Evolutionary conservation across 2,329 filamentous ascomycete genomes (phyloP).

Genomic region (Penicillium oxalicum): DNA sequence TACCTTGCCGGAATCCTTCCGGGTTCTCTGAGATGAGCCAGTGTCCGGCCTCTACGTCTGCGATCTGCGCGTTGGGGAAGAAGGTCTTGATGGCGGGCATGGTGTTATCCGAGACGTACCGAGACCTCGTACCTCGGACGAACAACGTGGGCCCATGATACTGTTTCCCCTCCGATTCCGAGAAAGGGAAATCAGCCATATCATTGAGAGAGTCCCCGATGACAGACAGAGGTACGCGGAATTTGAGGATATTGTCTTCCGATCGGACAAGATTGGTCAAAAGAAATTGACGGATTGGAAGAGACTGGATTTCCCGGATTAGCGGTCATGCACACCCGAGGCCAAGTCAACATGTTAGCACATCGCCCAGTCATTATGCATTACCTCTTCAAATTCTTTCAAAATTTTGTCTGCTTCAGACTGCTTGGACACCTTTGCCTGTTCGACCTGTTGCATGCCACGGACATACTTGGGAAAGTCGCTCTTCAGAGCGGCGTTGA

Average conservation of each 20-base stretch:
- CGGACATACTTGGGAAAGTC: slow-evolving; percentile 75
- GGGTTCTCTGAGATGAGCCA: slow-evolving; percentile 44
- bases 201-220: slow-evolving; percentile 63
- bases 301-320: slow-evolving; percentile 40
- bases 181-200: slow-evolving; percentile 86
- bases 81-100: slow-evolving; percentile 38
- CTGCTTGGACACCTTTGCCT: slow-evolving; percentile 59
- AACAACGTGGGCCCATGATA: slow-evolving; percentile 78
- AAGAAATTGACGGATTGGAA: slow-evolving; percentile 82
- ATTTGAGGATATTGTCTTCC: slow-evolving; percentile 55
- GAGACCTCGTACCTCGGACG: slow-evolving; percentile 46
- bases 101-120: slow-evolving; percentile 37
- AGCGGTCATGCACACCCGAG: no score
- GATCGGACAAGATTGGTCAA: slow-evolving; percentile 71
- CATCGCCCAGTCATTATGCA: slow-evolving; percentile 5
- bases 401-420: slow-evolving; percentile 77
- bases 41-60: slow-evolving; percentile 39
- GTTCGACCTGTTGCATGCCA: slow-evolving; percentile 78
- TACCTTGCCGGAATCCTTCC: slow-evolving; percentile 38
- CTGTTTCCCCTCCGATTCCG: slow-evolving; percentile 58
- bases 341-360: neutral
- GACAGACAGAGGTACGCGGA: slow-evolving; percentile 70
- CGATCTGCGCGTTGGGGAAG: slow-evolving; percentile 37
- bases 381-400: slow-evolving; percentile 62
- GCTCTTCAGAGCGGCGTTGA: slow-evolving; percentile 67